Percentiles rank a stretch among this genome's conserved stretches.
phyloP scores from a whole-genome alignment of 441 rosid species.

The Adansonia gregorii region DNA sequence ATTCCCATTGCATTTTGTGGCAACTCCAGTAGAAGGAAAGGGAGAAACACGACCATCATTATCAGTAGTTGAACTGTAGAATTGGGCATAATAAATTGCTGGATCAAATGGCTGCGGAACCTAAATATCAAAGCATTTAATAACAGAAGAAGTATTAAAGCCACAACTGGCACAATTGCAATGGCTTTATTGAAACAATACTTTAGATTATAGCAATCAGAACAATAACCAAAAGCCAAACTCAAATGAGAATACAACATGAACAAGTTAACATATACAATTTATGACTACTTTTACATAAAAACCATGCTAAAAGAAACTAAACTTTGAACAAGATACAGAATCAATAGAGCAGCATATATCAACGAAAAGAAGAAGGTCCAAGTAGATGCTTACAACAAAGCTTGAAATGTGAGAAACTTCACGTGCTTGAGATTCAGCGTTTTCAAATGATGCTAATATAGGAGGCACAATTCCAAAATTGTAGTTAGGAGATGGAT shows the following conservation, averaged over 20 bases:
- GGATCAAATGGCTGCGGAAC: conserved; percentile 89
- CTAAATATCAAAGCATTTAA: conserved; percentile 46
- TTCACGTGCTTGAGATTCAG: conserved; percentile 81
- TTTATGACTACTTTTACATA: neutral
- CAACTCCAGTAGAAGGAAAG: conserved; percentile 72
- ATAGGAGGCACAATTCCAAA: conserved; percentile 72
- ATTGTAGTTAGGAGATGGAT: conserved; percentile 62
- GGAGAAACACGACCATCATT: conserved; percentile 84
- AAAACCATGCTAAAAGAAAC: conserved; percentile 14
- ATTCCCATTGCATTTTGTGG: conserved; percentile 80
- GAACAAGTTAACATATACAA: neutral
- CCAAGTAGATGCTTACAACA: conserved; percentile 55
- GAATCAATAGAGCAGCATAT: conserved; percentile 7
- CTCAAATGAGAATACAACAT: conserved; percentile 16
- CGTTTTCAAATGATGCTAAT: conserved; percentile 63
- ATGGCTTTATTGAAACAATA: conserved; percentile 1
- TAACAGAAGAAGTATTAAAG: conserved; percentile 33
- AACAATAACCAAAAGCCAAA: conserved; percentile 17
- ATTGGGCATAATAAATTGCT: conserved; percentile 76
- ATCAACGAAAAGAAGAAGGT: neutral
- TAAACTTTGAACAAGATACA: neutral
- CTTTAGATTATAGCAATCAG: conserved; percentile 1
- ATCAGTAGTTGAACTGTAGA: conserved; percentile 73
- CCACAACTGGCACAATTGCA: conserved; percentile 10
- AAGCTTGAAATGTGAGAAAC: conserved; percentile 74